Percentiles rank a stretch among this genome's conserved stretches.
phyloP scores from a whole-genome alignment of 257 asterid species.

The Cruciata laevipes region DNA sequence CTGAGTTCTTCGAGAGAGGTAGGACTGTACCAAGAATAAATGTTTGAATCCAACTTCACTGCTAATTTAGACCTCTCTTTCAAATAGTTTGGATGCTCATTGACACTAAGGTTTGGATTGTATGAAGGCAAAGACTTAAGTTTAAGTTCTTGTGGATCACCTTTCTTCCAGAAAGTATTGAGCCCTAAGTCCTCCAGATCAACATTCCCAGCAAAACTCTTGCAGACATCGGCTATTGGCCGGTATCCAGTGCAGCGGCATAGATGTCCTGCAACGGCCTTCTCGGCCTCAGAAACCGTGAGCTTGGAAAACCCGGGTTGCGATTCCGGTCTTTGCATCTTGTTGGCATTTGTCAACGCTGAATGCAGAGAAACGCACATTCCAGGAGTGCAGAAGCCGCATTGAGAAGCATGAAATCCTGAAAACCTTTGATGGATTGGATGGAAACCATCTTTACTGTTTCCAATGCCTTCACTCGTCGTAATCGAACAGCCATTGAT shows the following conservation, averaged over 20 bases:
- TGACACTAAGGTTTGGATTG: constrained; percentile 24
- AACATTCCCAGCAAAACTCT: constrained; percentile 49
- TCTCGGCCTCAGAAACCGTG: constrained; percentile 59
- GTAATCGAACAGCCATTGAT: constrained; percentile 53
- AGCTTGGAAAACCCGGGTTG: constrained; percentile 53
- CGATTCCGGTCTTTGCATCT: constrained; percentile 23
- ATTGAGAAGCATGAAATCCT: constrained; percentile 74
- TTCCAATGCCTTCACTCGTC: constrained; percentile 70
- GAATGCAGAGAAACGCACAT: constrained; percentile 65
- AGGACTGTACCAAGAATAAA: constrained; percentile 53
- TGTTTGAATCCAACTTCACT: constrained; percentile 26
- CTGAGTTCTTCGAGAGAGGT: constrained; percentile 42
- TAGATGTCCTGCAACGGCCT: constrained; percentile 49
- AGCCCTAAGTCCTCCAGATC: constrained; percentile 68
- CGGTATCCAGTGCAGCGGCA: constrained; percentile 73
- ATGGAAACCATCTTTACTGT: constrained; percentile 61
- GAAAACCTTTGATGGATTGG: constrained; percentile 64
- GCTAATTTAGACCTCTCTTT: constrained; percentile 9
- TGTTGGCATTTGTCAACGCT: constrained; percentile 45
- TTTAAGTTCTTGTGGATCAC: constrained; percentile 29
- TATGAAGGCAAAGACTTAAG: constrained; percentile 32
- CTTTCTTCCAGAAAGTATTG: constrained; percentile 54
- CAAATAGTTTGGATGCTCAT: constrained; percentile 30
- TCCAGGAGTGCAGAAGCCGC: constrained; percentile 80
- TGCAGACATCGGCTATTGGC: constrained; percentile 77